Base-by-base conservation (phyloP, 129 eudicot species). In the Flaveria brownii region DNA sequence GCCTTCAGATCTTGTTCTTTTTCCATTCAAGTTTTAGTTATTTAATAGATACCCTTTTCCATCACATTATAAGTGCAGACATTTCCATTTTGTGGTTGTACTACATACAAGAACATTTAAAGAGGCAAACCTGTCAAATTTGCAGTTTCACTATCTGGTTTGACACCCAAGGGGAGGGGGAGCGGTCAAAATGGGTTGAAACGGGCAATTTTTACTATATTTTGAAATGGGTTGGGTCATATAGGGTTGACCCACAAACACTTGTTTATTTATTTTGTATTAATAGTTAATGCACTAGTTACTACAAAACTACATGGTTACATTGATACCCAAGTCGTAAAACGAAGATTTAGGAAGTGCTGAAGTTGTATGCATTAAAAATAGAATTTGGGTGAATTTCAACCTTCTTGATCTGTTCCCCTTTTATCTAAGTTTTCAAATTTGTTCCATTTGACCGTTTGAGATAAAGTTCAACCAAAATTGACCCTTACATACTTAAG, bases 21-120 rank as follows among this genome's bases (percentile, higher is more conserved):
- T 70, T 70, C 13, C 28, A 25, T 59, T 77, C n/a, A 6, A 30
- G 9, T 76, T 47, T 75, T 71, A 49, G n/a, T 43, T n/a, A 5
- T 63, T 71, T 4, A 45, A 39, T 13, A 16, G 71, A 39, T n/a
- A 41, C 51, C 54, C 16, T 56, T 55, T 41, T 52, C 62, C 60
- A 47, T 57, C 70, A 28, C 51, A 78, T 22, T 15, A 1, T 30
- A 43, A 69, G 49, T 26, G 63, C n/a, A 11, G n/a, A 57, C 33
- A 5, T 68, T 42, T 69, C 26, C 14, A 1, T 10, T 56, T 18
- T 76, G 65, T 9, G 73, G 12, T 41, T 10, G 18, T 51, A 41
- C 41, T 11, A 16, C 5, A 2, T 52, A 42, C 66, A 30, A 65
- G 25, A 41, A 30, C 67, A 51, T 28, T n/a, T 16, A 22, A 64